Conservation (phyloP, 176 grass and related monocot species). For the Zea mays region Zm-B73-REFERENCE-NAM-5.0 NC_050105.1:91199001-91199500, state of each 20-base stretch:
- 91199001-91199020: conserved; percentile 95
- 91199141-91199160: conserved; percentile 91
- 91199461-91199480: conserved; percentile 85
- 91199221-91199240: background rate
- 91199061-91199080: conserved; percentile 91
- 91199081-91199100: conserved; percentile 93
- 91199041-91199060: conserved; percentile 90
- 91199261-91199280: conserved; percentile 54
- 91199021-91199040: conserved; percentile 82
- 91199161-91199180: conserved; percentile 95
- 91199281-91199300: conserved; percentile 97
- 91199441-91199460: conserved; percentile 97
- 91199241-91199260: conserved; percentile 41
- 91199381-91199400: conserved; percentile 88
- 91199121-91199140: conserved; percentile 91
- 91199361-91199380: conserved; percentile 97
- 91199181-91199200: conserved; percentile 65
- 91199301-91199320: conserved; percentile 95
- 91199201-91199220: conserved; percentile 19
- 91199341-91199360: conserved; percentile 95
- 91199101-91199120: conserved; percentile 88
- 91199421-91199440: conserved; percentile 97
- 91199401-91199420: conserved; percentile 97
- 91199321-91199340: conserved; percentile 86
- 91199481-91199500: conserved; percentile 6